These are phyloP conservation scores for Penicillium subrubescens DNA, from an alignment of 495 filamentous ascomycete genomes.

Conservation along the genomic window DNA sequence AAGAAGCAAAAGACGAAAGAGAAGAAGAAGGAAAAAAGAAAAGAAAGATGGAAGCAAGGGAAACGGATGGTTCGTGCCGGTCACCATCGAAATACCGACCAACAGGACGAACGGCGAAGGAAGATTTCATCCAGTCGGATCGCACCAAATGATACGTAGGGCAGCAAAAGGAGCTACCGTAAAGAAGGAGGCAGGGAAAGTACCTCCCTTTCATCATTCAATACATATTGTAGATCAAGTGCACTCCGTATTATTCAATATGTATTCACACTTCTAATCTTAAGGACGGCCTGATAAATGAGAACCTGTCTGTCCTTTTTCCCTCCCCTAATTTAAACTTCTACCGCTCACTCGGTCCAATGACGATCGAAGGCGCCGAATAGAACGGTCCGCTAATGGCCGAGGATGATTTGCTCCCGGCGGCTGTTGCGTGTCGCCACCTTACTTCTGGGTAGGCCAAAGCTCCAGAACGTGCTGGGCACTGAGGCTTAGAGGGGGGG, in stretches of 20 bases:
- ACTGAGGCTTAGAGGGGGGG: not conserved
- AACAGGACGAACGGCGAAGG: conserved; percentile 1
- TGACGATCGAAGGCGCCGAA: conserved; percentile 28
- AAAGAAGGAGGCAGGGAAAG: not conserved
- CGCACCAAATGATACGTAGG: not conserved
- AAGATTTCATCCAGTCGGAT: conserved; percentile 1
- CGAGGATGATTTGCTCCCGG: conserved; percentile 31
- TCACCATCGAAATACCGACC: conserved; percentile 18
- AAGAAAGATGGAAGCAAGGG: conserved; percentile 13
- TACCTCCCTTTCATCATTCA: not conserved
- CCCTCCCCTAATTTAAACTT: conserved; percentile 30
- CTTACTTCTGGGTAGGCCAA: conserved; percentile 19
- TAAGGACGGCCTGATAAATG: not conserved
- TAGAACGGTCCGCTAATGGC: conserved; percentile 20
- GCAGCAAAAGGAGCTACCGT: not conserved
- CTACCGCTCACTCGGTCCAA: conserved; percentile 31
- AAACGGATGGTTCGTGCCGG: conserved; percentile 11
- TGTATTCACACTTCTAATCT: not conserved
- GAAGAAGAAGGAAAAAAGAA: conserved; percentile 10
- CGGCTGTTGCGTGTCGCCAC: conserved; percentile 31
- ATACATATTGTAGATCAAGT: not conserved
- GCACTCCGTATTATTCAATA: not conserved
- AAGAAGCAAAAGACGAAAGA: not conserved
- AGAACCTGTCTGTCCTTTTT: not conserved
- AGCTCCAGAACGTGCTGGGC: conserved; percentile 30